These are phyloP conservation scores for Alternaria burnsii DNA, from an alignment of 2,329 filamentous ascomycete species.

Conservation along the genomic window DNA sequence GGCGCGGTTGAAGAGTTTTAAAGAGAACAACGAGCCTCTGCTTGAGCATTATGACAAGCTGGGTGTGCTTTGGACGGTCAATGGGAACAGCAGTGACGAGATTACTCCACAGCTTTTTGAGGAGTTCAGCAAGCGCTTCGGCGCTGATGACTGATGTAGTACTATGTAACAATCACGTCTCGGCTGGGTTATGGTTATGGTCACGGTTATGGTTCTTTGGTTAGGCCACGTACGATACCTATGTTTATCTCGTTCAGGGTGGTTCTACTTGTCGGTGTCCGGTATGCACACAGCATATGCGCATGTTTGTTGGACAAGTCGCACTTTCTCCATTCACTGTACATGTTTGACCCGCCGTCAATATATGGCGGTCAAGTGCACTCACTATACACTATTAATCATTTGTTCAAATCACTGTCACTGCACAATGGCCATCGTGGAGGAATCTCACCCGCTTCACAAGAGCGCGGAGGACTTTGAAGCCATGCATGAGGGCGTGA, in stretches of 20 bases:
- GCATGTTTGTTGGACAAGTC: slow-evolving; percentile 13
- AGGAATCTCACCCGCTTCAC: neutral
- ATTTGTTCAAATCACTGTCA: neutral
- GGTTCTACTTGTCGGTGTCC: neutral
- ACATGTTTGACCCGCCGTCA: slow-evolving; percentile 19
- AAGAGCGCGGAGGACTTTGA: slow-evolving; percentile 4
- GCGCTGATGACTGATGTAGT: slow-evolving; percentile 30
- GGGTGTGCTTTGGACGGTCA: slow-evolving; percentile 85
- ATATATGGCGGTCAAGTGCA: slow-evolving; percentile 11
- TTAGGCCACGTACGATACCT: slow-evolving; percentile 10
- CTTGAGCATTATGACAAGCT: slow-evolving; percentile 88
- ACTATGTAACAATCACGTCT: neutral
- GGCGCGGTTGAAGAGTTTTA: slow-evolving; percentile 80
- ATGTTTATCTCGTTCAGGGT: slow-evolving; percentile 3
- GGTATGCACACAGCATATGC: slow-evolving; percentile 1
- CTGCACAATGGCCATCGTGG: neutral
- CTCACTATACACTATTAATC: slow-evolving; percentile 13
- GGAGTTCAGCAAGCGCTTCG: slow-evolving; percentile 84
- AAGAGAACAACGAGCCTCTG: slow-evolving; percentile 83
- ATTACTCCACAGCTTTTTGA: slow-evolving; percentile 88
- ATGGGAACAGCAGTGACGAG: slow-evolving; percentile 91
- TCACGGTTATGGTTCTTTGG: slow-evolving; percentile 9
- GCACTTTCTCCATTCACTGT: slow-evolving; percentile 28
- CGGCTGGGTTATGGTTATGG: neutral
- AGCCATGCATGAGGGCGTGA: slow-evolving; percentile 18